These are phyloP conservation scores for Scheffersomyces parashehatae DNA, from an alignment of 1,139 yeast species.

Conservation along the genomic window DNA sequence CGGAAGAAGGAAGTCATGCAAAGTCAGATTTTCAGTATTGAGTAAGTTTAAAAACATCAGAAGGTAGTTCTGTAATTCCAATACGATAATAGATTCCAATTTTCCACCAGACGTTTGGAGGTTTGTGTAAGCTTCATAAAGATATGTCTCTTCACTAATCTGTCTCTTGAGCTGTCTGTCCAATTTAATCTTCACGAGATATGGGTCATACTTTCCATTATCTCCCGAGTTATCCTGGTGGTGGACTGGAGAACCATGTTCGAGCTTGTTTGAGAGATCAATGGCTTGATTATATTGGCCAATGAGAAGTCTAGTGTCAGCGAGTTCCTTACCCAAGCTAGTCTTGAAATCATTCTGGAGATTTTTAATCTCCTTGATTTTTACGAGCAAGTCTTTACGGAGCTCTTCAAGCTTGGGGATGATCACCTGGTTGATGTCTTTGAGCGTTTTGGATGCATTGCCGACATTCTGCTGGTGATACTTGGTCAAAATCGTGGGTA, in stretches of 20 bases:
- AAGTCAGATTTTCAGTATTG: slow-evolving; percentile 68
- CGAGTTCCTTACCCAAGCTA: slow-evolving; percentile 66
- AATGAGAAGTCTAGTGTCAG: slow-evolving; percentile 58
- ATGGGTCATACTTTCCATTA: slow-evolving; percentile 73
- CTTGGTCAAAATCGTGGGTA: slow-evolving; percentile 71
- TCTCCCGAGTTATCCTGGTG: slow-evolving; percentile 24
- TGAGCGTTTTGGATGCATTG: slow-evolving; percentile 64
- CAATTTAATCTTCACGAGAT: slow-evolving; percentile 64
- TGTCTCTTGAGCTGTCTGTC: slow-evolving; percentile 80
- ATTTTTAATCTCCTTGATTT: slow-evolving; percentile 83
- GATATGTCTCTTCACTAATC: slow-evolving; percentile 77
- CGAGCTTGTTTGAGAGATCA: slow-evolving; percentile 37
- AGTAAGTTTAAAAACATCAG: slow-evolving; percentile 68
- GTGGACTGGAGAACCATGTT: slow-evolving; percentile 17
- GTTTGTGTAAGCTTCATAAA: slow-evolving; percentile 86
- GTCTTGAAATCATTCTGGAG: slow-evolving; percentile 82
- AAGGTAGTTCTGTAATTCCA: slow-evolving; percentile 81
- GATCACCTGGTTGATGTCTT: slow-evolving; percentile 66
- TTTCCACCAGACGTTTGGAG: slow-evolving; percentile 87
- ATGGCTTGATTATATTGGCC: slow-evolving; percentile 47
- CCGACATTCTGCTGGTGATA: slow-evolving; percentile 75
- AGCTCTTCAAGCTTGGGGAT: slow-evolving; percentile 86
- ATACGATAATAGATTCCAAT: slow-evolving; percentile 82
- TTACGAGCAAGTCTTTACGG: slow-evolving; percentile 75
- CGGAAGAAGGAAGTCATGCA: slow-evolving; percentile 64